These are phyloP conservation scores for Litchi chinensis DNA, from an alignment of 345 rosid species.

Conservation along the genomic window DNA sequence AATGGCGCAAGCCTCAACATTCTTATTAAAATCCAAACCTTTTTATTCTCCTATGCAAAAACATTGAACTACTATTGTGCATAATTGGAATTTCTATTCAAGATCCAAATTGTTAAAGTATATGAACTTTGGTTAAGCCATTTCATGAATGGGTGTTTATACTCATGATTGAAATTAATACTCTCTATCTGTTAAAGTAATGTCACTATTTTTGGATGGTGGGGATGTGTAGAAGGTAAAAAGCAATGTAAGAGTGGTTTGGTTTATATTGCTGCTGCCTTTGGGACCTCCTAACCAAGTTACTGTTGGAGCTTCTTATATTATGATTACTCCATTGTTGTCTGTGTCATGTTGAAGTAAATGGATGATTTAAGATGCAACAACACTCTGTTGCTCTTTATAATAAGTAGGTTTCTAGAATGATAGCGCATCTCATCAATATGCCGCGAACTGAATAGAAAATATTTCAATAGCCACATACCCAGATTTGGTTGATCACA, in stretches of 20 bases:
- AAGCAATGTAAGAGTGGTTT: not conserved
- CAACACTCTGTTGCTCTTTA: no score
- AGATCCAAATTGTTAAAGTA: not conserved
- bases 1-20: slow-evolving; percentile 24
- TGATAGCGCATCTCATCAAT: not conserved
- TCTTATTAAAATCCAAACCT: not conserved
- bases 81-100: slow-evolving; percentile 5
- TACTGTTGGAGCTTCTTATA: not conserved
- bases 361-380: not conserved
- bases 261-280: not conserved
- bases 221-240: not conserved
- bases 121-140: not conserved
- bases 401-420: not conserved
- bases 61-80: slow-evolving; percentile 7
- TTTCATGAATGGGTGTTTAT: not conserved
- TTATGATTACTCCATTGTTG: not conserved
- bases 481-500: not conserved
- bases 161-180: not conserved
- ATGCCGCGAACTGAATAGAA: not conserved
- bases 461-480: not conserved
- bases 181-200: not conserved
- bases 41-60: not conserved
- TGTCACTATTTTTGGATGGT: not conserved
- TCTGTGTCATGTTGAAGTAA: no score
- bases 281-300: no score